Percentiles rank a stretch among this genome's conserved stretches.
These are phyloP conservation scores for Chionographis japonica DNA, from an alignment of 106 monocot species.

Conservation along the genomic window DNA sequence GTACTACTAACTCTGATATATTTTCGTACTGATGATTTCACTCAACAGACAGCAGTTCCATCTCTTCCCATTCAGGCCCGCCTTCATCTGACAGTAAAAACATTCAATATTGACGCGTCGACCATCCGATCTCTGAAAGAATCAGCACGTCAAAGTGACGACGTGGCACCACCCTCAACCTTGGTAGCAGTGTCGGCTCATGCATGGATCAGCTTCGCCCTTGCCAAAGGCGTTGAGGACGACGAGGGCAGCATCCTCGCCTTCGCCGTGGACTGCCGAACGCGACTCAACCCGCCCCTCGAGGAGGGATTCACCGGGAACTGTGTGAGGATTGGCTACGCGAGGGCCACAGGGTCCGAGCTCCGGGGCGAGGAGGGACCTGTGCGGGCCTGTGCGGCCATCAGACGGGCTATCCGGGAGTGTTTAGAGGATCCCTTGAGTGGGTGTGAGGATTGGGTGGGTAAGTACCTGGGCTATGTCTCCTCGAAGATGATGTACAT, in stretches of 20 bases:
- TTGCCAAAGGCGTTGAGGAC: slow-evolving; percentile 1
- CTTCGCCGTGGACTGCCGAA: slow-evolving; percentile 24
- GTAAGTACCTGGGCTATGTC: too few species aligned
- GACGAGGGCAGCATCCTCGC: slow-evolving; percentile 6
- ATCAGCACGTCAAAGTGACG: background rate
- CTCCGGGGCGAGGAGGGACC: slow-evolving; percentile 3
- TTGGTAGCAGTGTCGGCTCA: slow-evolving; percentile 29
- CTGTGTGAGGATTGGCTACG: slow-evolving; percentile 11
- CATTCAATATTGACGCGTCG: slow-evolving; percentile 14
- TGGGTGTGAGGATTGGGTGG: background rate
- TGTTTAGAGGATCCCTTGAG: background rate
- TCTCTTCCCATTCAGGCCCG: slow-evolving; percentile 6
- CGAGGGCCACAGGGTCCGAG: slow-evolving; percentile 6
- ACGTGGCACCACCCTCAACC: slow-evolving; percentile 12
- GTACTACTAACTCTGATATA: background rate
- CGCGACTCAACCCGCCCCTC: slow-evolving; percentile 25
- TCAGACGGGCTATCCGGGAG: slow-evolving; percentile 5
- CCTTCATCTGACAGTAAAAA: slow-evolving; percentile 10
- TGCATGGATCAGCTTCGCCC: slow-evolving; percentile 15
- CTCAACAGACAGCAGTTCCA: background rate
- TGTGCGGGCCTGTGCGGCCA: background rate
- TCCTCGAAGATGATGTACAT: background rate
- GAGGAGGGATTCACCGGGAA: slow-evolving; percentile 18
- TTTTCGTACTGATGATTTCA: background rate
- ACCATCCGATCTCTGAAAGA: slow-evolving; percentile 17